Evolutionary conservation across 192 early-diverging fungal genomes (phyloP), one percentile per base, ranked within the genome.

Genomic region (Entomortierella beljakovae): DNA sequence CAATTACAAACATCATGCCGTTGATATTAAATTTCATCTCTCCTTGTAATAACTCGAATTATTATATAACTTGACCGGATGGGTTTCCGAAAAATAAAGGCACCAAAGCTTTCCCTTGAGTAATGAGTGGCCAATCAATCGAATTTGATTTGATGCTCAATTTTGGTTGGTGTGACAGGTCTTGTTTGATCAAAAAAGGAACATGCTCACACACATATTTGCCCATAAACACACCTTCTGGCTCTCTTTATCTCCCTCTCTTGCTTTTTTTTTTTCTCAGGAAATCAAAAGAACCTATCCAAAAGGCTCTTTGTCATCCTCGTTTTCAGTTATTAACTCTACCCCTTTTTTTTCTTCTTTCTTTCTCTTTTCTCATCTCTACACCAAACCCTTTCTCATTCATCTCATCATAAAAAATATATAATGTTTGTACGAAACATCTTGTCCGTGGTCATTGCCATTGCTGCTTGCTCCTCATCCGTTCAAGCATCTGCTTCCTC

Each of bases 391-490:
- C 37, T 16, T 13, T 51, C 55, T 22, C 18, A 8, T 10, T 28
- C 53, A 11, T 18, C n/a, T 6, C 37, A 28, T 3, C 22, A 28
- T 23, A 56, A 57, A 22, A 16, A 46, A 50, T 29, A 6, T 23
- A 28, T 26, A 63, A 79, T 79, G 75, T 65, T 60, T 51, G 54
- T 79, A 26, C 75, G 68, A 32, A 48, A 57, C 56, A 79, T 79
- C 23, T 68, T 79, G 61, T 79, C 67, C 7, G 62, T 61, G 5
- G 68, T 33, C 23, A 26, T 70, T 22, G 75, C 75, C 37, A 79
- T 79, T 28, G 68, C 75, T 15, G 61, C 51, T 42, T 79, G 75
- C 42, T 28, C 67, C 11, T 55, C 63, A 31, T 40, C 57, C 8
- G 65, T 37, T 28, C 57, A 79, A 0, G 75, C 75, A 15, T 79